phyloP scores from a whole-genome alignment of 805 yeast species.

The Candida manassasensis region DNA sequence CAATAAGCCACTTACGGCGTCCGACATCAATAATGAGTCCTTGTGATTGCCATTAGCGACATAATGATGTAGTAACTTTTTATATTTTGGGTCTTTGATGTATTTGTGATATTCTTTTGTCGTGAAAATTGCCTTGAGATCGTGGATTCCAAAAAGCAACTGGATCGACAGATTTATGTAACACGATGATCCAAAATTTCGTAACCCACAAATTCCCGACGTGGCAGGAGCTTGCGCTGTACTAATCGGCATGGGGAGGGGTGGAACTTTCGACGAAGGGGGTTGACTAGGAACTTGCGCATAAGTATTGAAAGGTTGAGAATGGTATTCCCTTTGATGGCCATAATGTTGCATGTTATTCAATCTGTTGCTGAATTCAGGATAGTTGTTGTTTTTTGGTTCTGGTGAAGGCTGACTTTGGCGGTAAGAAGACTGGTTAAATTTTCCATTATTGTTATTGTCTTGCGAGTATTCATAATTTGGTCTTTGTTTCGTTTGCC shows the following conservation, averaged over 20 bases:
- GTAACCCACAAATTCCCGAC: slow-evolving; percentile 53
- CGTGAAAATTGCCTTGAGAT: slow-evolving; percentile 47
- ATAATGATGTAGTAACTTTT: slow-evolving; percentile 16
- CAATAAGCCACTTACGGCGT: slow-evolving; percentile 51
- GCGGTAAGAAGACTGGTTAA: no score
- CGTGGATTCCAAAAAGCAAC: slow-evolving; percentile 52
- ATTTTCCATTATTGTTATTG: background rate
- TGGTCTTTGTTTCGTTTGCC: background rate
- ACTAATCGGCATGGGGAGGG: background rate
- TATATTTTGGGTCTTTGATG: slow-evolving; percentile 30
- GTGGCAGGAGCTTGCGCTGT: background rate
- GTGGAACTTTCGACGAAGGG: background rate
- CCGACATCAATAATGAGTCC: slow-evolving; percentile 33
- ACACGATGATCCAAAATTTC: slow-evolving; percentile 70
- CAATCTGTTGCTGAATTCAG: background rate
- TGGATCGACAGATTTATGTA: slow-evolving; percentile 74
- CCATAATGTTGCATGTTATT: background rate
- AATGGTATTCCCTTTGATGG: background rate
- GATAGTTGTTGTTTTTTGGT: no score
- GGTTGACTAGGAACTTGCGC: background rate
- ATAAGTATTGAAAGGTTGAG: background rate
- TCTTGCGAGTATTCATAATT: background rate
- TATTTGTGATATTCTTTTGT: slow-evolving; percentile 42
- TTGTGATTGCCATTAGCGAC: slow-evolving; percentile 11
- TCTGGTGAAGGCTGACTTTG: no score